These are phyloP conservation scores for Limnanthes douglasii DNA, from an alignment of 345 rosid genomes.

Conservation along the genomic window DNA sequence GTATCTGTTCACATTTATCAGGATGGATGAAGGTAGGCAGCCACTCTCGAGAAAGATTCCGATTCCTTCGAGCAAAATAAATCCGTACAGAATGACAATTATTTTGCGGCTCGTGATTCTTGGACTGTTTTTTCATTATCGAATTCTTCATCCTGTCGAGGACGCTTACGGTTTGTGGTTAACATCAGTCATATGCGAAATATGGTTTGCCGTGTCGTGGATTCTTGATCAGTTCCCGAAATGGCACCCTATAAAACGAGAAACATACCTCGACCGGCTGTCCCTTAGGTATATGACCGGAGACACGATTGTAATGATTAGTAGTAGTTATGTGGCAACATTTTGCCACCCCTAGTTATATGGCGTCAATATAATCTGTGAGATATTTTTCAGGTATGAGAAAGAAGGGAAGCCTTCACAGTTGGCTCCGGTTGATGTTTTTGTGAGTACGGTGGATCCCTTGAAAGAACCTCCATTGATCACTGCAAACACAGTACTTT, in stretches of 20 bases:
- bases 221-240: conserved; percentile 97
- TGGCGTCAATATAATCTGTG: no score
- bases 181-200: conserved; percentile 93
- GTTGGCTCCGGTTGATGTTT: conserved; percentile 63
- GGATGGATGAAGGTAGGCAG: conserved; percentile 99
- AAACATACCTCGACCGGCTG: conserved; percentile 90
- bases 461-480: conserved; percentile 96
- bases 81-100: conserved; percentile 79
- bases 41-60: conserved; percentile 96
- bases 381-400: conserved; percentile 94
- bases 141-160: conserved; percentile 80
- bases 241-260: conserved; percentile 83
- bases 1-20: conserved; percentile 14
- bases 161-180: conserved; percentile 93
- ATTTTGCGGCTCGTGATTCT: conserved; percentile 77
- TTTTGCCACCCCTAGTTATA: no score
- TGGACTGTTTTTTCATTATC: conserved; percentile 85
- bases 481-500: conserved; percentile 95
- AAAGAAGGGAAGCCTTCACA: conserved; percentile 92
- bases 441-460: conserved; percentile 97
- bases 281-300: conserved; percentile 70
- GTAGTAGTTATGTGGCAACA: no score
- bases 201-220: conserved; percentile 98
- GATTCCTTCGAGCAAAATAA: conserved; percentile 89
- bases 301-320: no score